Base-by-base conservation (phyloP, 2,329 filamentous ascomycete species). In the Ceratocystis cubensis region DNA sequence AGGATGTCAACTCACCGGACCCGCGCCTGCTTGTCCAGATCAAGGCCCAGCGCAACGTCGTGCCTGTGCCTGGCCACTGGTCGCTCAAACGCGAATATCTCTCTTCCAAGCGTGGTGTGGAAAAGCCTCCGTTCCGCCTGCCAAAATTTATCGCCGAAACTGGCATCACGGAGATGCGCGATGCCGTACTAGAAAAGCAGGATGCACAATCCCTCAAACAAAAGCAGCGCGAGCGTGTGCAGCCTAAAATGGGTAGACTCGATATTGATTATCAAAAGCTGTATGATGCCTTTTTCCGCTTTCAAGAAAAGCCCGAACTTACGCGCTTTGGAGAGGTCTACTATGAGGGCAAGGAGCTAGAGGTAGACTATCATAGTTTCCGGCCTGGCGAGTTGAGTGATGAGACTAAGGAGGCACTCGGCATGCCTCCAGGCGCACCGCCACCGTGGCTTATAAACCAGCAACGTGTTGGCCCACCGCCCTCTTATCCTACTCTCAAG, bases 211-310 rank as follows among this genome's bases (percentile, higher is more conserved):
- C 85, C 0, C 79, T 99, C 71, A 96, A 96, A 77, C 92, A 96
- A 75, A 96, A 96, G 76, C 92, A 96, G 77, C 85, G 94, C 62
- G 94, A 96, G 76, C 84, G 94, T 59, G 94, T 99, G 13, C 87
- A 91, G 69, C 91, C 91, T 33, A 97, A 97, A 78, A 94, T 96
- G 83, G 94, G 94, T 69, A 95, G 94, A 75, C 81, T 99, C 63
- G 94, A 99, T 75, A 97, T 99, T 71, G 94, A 99, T 76, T 99
- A 99, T 75, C 91, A 96, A 74, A 96, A 94, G 75, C 85, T 97
- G 65, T 97, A 97, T 77, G 94, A 97, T 74, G 94, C 94, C 3
- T 99, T 99, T 80, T 99, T 99, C 80, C 85, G 91, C 68, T 95
- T 96, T 74, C 94, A 99, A 78, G 96, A 91, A 50, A 99, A 99